Conservation (phyloP, 2,329 filamentous ascomycete genomes). For the Rhynchosporium agropyri region DNA sequence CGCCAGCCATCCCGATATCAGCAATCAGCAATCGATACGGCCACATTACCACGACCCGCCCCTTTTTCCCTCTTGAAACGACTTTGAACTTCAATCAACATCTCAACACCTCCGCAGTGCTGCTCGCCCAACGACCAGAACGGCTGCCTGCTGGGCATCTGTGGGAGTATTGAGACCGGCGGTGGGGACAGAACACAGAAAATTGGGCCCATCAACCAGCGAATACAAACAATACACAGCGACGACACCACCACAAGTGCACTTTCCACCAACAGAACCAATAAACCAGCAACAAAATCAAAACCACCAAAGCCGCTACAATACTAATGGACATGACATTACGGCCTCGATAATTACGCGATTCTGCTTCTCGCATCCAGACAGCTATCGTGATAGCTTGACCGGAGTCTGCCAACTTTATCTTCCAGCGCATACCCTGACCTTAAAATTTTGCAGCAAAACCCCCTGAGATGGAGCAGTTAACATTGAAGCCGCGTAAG, state of each 20-base stretch:
- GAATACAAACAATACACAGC: slow-evolving; percentile 15
- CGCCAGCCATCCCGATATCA: slow-evolving; percentile 25
- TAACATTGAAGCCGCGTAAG: slow-evolving; percentile 41
- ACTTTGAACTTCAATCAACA: not conserved
- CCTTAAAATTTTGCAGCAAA: slow-evolving; percentile 11
- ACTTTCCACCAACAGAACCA: not conserved
- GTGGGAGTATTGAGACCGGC: slow-evolving; percentile 20
- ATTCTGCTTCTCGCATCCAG: slow-evolving; percentile 27
- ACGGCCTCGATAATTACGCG: slow-evolving; percentile 32
- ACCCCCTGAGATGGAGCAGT: slow-evolving; percentile 36
- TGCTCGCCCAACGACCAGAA: slow-evolving; percentile 12
- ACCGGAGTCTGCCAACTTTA: slow-evolving; percentile 12
- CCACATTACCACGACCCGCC: not conserved
- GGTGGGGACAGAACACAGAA: slow-evolving; percentile 11
- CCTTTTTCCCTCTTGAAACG: too few relatives aligned
- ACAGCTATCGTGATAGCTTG: slow-evolving; percentile 21
- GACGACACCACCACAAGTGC: slow-evolving; percentile 6
- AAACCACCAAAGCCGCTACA: slow-evolving; percentile 7
- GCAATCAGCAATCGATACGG: slow-evolving; percentile 25
- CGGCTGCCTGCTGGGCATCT: slow-evolving; percentile 7
- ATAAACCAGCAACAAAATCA: slow-evolving; percentile 9
- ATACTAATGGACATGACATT: slow-evolving; percentile 34
- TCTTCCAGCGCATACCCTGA: slow-evolving; percentile 12
- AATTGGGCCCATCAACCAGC: slow-evolving; percentile 13
- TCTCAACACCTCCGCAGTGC: slow-evolving; percentile 12